phyloP scores from a whole-genome alignment of 148 eudicot species.

The Camellia lanceoleosa region DNA sequence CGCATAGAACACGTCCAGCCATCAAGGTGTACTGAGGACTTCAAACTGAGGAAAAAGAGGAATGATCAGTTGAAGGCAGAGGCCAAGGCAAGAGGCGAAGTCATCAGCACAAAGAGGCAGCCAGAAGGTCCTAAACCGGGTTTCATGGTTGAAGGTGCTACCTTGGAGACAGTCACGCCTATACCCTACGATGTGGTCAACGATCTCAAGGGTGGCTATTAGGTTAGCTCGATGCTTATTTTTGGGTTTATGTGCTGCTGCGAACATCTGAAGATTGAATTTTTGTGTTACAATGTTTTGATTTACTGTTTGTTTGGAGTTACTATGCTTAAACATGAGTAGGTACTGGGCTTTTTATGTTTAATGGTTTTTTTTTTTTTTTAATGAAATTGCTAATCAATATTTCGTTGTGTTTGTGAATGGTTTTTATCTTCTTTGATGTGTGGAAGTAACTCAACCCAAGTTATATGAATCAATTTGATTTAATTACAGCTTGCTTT shows the following conservation, averaged over 20 bases:
- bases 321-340: too few relatives aligned
- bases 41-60: slow-evolving; percentile 26
- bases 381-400: too few relatives aligned
- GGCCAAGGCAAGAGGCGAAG: slow-evolving; percentile 32
- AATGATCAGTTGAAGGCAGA: slow-evolving; percentile 36
- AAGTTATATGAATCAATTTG: too few relatives aligned
- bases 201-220: slow-evolving; percentile 42
- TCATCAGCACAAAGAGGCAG: slow-evolving; percentile 38
- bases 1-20: slow-evolving; percentile 36
- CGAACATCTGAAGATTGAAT: background rate
- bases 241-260: background rate
- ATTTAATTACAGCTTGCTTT: too few relatives aligned
- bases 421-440: too few relatives aligned
- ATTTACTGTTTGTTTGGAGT: background rate
- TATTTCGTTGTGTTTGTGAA: too few relatives aligned
- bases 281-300: background rate
- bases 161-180: slow-evolving; percentile 44
- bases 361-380: too few relatives aligned
- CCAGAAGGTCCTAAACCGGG: slow-evolving; percentile 39
- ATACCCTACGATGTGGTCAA: slow-evolving; percentile 44
- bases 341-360: too few relatives aligned
- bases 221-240: background rate
- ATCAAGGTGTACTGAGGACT: slow-evolving; percentile 31
- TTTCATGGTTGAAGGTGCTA: slow-evolving; percentile 41
- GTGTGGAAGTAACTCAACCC: too few relatives aligned